Conservation (phyloP, 495 filamentous ascomycete species). For the Tuber indicum region DNA sequence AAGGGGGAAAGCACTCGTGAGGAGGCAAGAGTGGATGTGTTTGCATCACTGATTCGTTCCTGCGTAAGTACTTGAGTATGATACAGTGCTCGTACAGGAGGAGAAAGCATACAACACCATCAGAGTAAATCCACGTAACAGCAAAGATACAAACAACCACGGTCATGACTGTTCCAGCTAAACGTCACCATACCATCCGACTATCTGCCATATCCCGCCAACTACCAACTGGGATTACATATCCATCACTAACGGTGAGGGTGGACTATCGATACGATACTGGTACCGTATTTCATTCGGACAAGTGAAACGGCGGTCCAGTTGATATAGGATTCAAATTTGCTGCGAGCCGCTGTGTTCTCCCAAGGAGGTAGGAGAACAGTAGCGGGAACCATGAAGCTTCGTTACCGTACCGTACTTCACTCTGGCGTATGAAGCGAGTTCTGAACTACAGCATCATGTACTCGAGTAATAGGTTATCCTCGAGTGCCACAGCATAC, state of each 20-base stretch:
- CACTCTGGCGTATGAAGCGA: neutral
- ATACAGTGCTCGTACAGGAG: too few relatives aligned
- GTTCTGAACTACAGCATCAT: neutral
- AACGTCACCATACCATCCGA: too few relatives aligned
- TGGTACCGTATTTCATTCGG: neutral
- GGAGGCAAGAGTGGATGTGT: too few relatives aligned
- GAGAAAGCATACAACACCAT: too few relatives aligned
- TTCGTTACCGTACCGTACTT: neutral
- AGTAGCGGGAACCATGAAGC: neutral
- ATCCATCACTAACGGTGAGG: neutral
- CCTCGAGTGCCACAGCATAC: neutral
- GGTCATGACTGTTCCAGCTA: too few relatives aligned
- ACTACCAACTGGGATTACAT: too few relatives aligned
- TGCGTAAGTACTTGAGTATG: too few relatives aligned
- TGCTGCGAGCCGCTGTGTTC: neutral
- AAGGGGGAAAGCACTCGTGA: too few relatives aligned
- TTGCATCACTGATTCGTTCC: too few relatives aligned
- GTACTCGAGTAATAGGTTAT: neutral
- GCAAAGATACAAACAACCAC: too few relatives aligned
- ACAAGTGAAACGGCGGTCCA: neutral
- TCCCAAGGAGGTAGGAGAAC: neutral
- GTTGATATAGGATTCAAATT: neutral
- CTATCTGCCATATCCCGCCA: too few relatives aligned
- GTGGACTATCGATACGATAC: neutral
- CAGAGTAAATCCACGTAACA: too few relatives aligned